Conservation (phyloP, 2,329 filamentous ascomycete genomes). For the Calonectria pseudoturangicola region DNA sequence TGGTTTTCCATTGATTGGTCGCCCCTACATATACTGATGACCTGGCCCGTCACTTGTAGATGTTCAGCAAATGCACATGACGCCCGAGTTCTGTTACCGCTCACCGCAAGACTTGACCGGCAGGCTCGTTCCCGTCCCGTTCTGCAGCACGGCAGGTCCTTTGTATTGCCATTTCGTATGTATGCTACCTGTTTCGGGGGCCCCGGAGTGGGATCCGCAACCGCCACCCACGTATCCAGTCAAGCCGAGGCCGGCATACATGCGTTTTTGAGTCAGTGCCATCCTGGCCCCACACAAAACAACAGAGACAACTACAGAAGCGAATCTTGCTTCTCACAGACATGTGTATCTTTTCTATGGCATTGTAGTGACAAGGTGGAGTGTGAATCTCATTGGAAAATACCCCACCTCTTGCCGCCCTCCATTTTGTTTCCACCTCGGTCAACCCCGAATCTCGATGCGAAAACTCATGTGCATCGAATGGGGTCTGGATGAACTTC, state of each 20-base stretch:
- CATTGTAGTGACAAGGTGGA: no score
- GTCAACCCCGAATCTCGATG: no score
- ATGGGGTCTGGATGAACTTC: no score
- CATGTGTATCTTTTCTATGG: no score
- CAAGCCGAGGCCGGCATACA: not conserved
- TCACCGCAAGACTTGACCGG: not conserved
- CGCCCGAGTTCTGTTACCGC: not conserved
- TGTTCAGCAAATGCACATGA: not conserved
- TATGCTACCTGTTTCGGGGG: not conserved
- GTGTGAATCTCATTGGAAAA: no score
- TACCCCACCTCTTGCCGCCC: no score
- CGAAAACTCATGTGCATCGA: no score
- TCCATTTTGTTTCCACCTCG: no score
- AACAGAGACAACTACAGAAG: no score
- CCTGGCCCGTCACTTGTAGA: not conserved
- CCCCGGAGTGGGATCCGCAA: not conserved
- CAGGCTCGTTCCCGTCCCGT: not conserved
- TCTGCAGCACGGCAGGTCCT: not conserved
- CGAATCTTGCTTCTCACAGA: no score
- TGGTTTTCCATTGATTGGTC: not conserved
- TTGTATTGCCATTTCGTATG: not conserved
- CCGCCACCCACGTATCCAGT: slow-evolving; percentile 8
- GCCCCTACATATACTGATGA: not conserved
- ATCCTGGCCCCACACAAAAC: not conserved
- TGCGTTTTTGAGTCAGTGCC: not conserved